Evolutionary conservation across 306 rosid species (phyloP).

Genomic region (Vachellia collinsii): DNA sequence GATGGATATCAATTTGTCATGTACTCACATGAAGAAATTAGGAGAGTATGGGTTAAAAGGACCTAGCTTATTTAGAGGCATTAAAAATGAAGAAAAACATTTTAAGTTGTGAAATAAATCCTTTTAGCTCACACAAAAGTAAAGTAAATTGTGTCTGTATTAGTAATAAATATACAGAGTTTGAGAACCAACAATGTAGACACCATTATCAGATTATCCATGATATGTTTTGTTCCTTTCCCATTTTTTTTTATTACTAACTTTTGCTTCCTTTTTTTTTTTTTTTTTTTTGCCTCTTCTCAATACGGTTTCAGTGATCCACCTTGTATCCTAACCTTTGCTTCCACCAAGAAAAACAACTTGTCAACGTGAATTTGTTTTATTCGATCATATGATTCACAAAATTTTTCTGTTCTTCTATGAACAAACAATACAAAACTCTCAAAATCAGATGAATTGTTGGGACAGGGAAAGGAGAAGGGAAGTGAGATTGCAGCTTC

Average conservation of each 20-base stretch:
- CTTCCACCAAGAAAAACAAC: not conserved
- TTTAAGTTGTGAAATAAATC: not conserved
- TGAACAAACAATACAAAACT: not conserved
- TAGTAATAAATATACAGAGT: not conserved
- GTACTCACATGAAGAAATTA: not conserved
- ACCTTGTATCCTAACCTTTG: not conserved
- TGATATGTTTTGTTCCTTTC: not conserved
- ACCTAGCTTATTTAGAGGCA: no score
- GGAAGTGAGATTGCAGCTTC: not conserved
- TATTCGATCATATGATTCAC: not conserved
- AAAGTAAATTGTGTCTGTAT: not conserved
- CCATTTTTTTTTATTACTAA: not conserved
- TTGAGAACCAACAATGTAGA: not conserved
- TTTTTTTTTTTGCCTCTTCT: not conserved
- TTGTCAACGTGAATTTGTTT: not conserved
- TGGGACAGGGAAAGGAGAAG: not conserved
- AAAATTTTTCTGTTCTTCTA: not conserved
- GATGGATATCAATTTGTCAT: slow-evolving; percentile 1
- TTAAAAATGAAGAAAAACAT: not conserved
- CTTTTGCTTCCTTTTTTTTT: not conserved
- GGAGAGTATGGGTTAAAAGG: not conserved
- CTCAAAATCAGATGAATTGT: not conserved
- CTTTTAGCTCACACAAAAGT: not conserved
- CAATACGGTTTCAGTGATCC: not conserved
- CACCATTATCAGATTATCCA: not conserved